Evolutionary conservation across 768 basidiomycete genomes (phyloP).

Genomic region (Russula lepida): DNA sequence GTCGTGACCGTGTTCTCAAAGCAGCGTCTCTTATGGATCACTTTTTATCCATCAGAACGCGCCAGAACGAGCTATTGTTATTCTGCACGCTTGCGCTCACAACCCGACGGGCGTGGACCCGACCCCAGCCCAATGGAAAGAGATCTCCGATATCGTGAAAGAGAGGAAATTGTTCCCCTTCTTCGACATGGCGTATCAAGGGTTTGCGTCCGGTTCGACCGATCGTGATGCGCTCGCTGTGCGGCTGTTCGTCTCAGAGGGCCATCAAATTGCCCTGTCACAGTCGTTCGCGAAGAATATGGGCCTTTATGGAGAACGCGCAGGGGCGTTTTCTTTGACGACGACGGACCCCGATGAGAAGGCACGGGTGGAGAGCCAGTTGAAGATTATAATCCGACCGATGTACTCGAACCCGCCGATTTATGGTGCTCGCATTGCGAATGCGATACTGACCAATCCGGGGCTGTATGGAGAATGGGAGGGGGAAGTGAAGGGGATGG

Average conservation of each 20-base stretch:
- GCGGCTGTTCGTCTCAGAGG: constrained; percentile 85
- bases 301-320: constrained; percentile 97
- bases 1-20: background rate
- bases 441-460: constrained; percentile 66
- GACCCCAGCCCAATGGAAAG: constrained; percentile 85
- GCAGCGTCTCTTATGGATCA: background rate
- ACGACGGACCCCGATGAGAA: constrained; percentile 64
- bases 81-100: constrained; percentile 96
- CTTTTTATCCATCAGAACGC: constrained; percentile 3
- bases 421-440: constrained; percentile 82
- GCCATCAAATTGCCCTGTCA: constrained; percentile 83
- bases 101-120: constrained; percentile 99
- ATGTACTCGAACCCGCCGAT: constrained; percentile 98
- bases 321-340: constrained; percentile 89
- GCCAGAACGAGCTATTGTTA: constrained; percentile 73
- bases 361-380: constrained; percentile 83
- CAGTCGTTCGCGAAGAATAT: constrained; percentile 99
- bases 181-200: constrained; percentile 99
- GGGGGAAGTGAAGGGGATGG: constrained; percentile 90
- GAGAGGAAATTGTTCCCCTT: constrained; percentile 92
- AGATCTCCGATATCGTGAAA: constrained; percentile 80
- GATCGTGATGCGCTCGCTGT: constrained; percentile 89
- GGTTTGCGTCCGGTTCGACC: constrained; percentile 93
- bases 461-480: constrained; percentile 84
- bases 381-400: constrained; percentile 91